Base-by-base conservation (phyloP, 305 asterid genomes). In the Fraxinus baroniana region DNA sequence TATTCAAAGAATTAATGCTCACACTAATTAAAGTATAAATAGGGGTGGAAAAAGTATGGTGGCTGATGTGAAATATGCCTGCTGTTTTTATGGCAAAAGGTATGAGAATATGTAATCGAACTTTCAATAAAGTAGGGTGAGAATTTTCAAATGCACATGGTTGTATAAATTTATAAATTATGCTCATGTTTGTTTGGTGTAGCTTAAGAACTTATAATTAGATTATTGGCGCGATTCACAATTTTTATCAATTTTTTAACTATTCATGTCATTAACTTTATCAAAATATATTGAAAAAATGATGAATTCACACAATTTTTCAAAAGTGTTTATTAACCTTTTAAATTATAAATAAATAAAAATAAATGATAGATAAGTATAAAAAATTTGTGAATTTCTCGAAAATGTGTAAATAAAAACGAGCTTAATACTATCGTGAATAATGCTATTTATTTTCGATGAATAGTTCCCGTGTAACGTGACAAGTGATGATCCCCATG, bases 1-100 rank as follows among this genome's bases (percentile, higher is more conserved):
- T 37, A 37, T 84, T 71, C 49, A 18, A 39, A 78, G 73, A 84
- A 81, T 84, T 44, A 57, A 81, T 81, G 72, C 44, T 84, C 15
- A 77, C 81, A 84, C 84, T 30, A 55, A 76, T 0, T 20, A 60
- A 60, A 24, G 71, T 18, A 22, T 57, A 62, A 76, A 70, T 32
- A 68, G 60, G 44, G 41, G 79, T 26, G 3, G 6, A 1, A n/a
- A 68, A 60, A 49, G 66, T 30, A 74, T 8, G 60, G 10, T n/a
- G 64, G 66, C 35, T 7, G 32, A 35, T 30, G 32, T 52, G 37
- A 55, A 73, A 39, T 57, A 60, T 75, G 62, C 68, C 66, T 74
- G 62, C 75, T 75, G 32, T 57, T 60, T 39, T 75, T 15, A 41
- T 7, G 26, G 77, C 80, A 12, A 72, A 81, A 15, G 74, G 20